These are phyloP conservation scores for Pythium rishiriense DNA, from an alignment of 352 stramenopile species.

Conservation along the genomic window DNA sequence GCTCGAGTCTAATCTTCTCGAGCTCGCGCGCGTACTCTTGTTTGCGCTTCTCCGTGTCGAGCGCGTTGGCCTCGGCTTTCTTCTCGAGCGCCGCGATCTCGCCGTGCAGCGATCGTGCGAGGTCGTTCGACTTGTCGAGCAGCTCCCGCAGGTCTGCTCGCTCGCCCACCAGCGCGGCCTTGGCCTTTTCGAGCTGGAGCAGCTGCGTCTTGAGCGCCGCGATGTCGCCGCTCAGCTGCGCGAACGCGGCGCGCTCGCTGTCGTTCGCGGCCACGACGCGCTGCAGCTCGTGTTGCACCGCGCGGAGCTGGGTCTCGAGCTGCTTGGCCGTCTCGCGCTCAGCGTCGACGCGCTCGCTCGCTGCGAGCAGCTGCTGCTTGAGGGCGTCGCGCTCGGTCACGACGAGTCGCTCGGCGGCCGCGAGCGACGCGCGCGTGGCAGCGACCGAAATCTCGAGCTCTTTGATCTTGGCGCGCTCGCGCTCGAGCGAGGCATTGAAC, in stretches of 20 bases:
- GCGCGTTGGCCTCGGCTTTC: constrained; percentile 36
- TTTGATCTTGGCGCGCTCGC: constrained; percentile 34
- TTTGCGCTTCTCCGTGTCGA: constrained; percentile 42
- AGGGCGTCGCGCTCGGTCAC: constrained; percentile 49
- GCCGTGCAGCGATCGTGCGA: constrained; percentile 34
- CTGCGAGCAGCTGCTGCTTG: constrained; percentile 51
- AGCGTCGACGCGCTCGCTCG: constrained; percentile 41
- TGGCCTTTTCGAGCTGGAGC: constrained; percentile 44
- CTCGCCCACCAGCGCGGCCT: constrained; percentile 40
- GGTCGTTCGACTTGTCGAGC: constrained; percentile 33
- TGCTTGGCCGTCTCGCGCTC: constrained; percentile 39
- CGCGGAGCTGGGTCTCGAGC: constrained; percentile 46
- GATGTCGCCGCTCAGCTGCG: constrained; percentile 50
- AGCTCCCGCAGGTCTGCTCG: constrained; percentile 41
- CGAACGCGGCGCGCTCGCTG: constrained; percentile 33
- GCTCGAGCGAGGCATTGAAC: constrained; percentile 34
- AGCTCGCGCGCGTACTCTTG: constrained; percentile 46
- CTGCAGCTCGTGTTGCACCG: constrained; percentile 47
- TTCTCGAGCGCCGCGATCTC: constrained; percentile 41
- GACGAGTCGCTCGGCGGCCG: constrained; percentile 33
- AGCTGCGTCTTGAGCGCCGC: constrained; percentile 59
- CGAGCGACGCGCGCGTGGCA: constrained; percentile 41
- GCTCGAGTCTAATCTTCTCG: constrained; percentile 41
- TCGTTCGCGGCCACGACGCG: constrained; percentile 38
- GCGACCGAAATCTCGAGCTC: constrained; percentile 41